Base-by-base conservation (phyloP, 2,329 filamentous ascomycete genomes). In the Alternaria sp. region DNA sequence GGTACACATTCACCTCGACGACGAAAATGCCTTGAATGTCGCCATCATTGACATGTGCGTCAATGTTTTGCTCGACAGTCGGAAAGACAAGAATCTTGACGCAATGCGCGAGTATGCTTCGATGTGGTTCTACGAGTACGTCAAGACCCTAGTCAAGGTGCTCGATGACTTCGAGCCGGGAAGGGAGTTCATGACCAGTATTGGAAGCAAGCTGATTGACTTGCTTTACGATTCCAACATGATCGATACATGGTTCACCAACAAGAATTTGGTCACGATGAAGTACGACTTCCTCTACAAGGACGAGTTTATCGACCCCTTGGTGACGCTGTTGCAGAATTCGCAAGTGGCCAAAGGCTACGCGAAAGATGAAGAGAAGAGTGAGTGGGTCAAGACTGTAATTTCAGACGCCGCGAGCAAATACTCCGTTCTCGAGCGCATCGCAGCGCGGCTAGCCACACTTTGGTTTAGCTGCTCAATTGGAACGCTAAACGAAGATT, bases 331-430 rank as follows among this genome's bases (percentile, higher is more conserved):
- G n/a, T n/a, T n/a, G n/a, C n/a, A n/a, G 12, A 66, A 64, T 23
- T 41, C 65, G 9, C 63, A 69, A 37, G 63, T 59, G 9, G 50
- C 58, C 21, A 61, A 54, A 58, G 66, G 66, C 10, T 64, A 58
- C 20, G 30, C 55, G 10, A 55, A 56, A 21, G 44, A 61, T 28
- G 23, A 6, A 6, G n/a, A 67, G 26, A 67, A 65, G 28, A 45
- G 11, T n/a, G 23, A 14, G 5, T 69, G 66, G 66, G 59, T 56
- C 6, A 43, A 55, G 25, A 25, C 62, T 10, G 25, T 55, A 3
- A 50, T 50, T 9, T 50, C 37, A 5, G 46, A 57, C 1, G 33
- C 43, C 3, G 25, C 53, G 18, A 64, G 44, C 9, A 58, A 58
- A 47, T 58, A 61, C 26, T 45, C 43, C 5, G 25, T 61, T 9